Base-by-base conservation (phyloP, 805 yeast genomes). In the Pichia kluyveri region DNA sequence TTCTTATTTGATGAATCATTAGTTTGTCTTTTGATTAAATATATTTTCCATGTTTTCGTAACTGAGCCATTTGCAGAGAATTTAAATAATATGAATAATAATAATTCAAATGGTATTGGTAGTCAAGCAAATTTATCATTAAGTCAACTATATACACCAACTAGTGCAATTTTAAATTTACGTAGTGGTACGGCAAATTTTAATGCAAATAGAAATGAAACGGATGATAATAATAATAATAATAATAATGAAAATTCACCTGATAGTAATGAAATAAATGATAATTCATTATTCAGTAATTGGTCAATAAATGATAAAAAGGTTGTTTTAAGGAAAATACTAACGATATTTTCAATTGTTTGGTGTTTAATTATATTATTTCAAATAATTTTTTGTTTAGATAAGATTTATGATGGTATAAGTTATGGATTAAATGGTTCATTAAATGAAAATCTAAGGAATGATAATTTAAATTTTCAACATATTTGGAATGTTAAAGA, bases 301-400 rank as follows among this genome's bases (percentile, higher is more conserved):
- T 40, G 23, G 38, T 8, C 23, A 8, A 14, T 10, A 5, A 12
- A 44, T 15, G 42, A 37, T 28, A 42, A 32, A 23, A 31, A 19
- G 6, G 7, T 48, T 15, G 45, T 44, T 5, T 12, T 40, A 11
- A 12, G 17, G 5, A 38, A 36, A 28, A 57, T 65, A 11, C 50
- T 69, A 6, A 45, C 55, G 15, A n/a, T 61, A 14, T 47, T 63
- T 1, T 18, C 63, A 2, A 27, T 51, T 3, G 42, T 62, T 15
- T 63, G 68, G 45, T 8, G 48, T 0, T 23, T 58, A 2, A 62
- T 62, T n/a, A 53, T 70, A 12, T 52, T 69, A 4, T 51, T 63
- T 6, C 72, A 75, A 50, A 49, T 72, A n/a, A 28, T 67, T 2
- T 62, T 63, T 11, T 65, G 69, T 8, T 55, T 66, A 8, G 60